A percentile compares a stretch with the other conserved stretches of the same genome.
Evolutionary conservation across 345 rosid species (phyloP).

Genomic region (Jatropha curcas): DNA sequence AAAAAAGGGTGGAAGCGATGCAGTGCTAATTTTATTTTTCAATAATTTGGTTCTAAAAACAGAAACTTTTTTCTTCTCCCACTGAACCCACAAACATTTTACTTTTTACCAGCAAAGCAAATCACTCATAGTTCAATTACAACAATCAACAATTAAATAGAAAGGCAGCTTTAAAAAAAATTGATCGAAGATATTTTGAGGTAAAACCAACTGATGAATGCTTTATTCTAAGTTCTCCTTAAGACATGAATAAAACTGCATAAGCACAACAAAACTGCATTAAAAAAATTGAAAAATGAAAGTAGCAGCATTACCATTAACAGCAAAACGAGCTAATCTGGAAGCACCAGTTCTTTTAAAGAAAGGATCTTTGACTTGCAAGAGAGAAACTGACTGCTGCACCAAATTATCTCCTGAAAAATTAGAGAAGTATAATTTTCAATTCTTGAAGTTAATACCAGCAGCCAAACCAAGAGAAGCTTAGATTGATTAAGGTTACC

Average conservation of each 20-base stretch:
- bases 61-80: not conserved
- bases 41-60: not conserved
- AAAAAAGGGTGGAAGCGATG: not conserved
- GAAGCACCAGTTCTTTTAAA: slow-evolving; percentile 94
- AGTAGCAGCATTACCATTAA: slow-evolving; percentile 50
- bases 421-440: not conserved
- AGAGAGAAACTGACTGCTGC: slow-evolving; percentile 79
- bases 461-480: not conserved
- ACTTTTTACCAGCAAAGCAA: not conserved
- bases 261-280: not conserved
- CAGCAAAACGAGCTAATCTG: slow-evolving; percentile 77
- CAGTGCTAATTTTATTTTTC: not conserved
- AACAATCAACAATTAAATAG: not conserved
- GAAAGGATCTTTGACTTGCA: slow-evolving; percentile 89
- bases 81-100: not conserved
- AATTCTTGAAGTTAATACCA: slow-evolving; percentile 6
- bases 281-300: not conserved
- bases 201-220: not conserved
- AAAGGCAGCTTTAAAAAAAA: not conserved
- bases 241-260: not conserved
- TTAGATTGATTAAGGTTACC: slow-evolving; percentile 39
- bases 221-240: not conserved
- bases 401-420: slow-evolving; percentile 77
- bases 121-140: not conserved
- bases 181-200: not conserved